Evolutionary conservation across 2,329 filamentous ascomycete genomes (phyloP).

Genomic region (Dothistroma septosporum): DNA sequence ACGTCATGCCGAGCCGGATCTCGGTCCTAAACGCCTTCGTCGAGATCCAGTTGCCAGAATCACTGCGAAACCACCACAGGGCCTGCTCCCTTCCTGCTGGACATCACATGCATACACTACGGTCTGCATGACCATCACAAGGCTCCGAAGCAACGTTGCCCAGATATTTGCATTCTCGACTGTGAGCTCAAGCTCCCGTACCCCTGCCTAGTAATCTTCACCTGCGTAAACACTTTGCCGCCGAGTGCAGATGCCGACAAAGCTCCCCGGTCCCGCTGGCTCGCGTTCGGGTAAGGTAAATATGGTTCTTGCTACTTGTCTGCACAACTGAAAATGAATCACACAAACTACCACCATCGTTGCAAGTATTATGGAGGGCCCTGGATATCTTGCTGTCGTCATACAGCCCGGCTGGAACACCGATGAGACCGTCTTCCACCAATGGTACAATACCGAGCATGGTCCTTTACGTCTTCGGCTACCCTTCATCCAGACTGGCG

Average conservation of each 20-base stretch:
- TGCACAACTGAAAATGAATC: neutral
- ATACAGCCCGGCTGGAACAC: constrained; percentile 72
- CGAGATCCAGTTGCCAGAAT: too few relatives aligned
- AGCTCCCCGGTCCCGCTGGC: neutral
- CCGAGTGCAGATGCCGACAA: constrained; percentile 4
- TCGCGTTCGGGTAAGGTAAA: neutral
- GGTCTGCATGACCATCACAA: too few relatives aligned
- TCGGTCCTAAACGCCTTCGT: too few relatives aligned
- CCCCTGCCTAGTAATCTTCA: neutral
- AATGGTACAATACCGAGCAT: constrained; percentile 94
- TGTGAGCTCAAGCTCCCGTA: neutral
- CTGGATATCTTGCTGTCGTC: constrained; percentile 76
- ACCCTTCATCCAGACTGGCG: constrained; percentile 69
- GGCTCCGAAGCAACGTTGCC: too few relatives aligned
- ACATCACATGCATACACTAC: too few relatives aligned
- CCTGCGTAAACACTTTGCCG: constrained; percentile 9
- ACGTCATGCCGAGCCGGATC: too few relatives aligned
- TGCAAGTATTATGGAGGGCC: constrained; percentile 35
- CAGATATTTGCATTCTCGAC: neutral
- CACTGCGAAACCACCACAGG: too few relatives aligned
- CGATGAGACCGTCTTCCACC: constrained; percentile 69
- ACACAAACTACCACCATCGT: constrained; percentile 22
- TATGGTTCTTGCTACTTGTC: neutral
- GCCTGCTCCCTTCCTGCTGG: too few relatives aligned
- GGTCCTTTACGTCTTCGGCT: constrained; percentile 75